phyloP scores from a whole-genome alignment of 163 green algal species.

The Chlamydomonas reinhardtii region DNA sequence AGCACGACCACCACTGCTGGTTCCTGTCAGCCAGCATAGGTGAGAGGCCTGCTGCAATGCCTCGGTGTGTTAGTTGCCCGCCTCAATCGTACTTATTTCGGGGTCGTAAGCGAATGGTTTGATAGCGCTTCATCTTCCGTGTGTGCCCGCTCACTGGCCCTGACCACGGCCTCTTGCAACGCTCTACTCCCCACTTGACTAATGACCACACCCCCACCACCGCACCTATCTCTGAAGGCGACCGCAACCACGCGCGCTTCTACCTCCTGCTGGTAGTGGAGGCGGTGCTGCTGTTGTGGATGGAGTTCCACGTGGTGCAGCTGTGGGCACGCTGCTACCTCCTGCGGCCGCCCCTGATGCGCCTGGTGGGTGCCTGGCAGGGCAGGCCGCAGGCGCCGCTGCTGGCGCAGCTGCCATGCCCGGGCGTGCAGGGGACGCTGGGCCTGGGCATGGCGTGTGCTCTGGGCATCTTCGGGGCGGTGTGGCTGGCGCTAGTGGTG shows the following conservation, averaged over 20 bases:
- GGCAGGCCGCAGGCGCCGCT: background rate
- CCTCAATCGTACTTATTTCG: too few species aligned
- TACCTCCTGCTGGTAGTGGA: background rate
- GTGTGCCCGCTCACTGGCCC: too few species aligned
- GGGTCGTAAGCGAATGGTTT: too few species aligned
- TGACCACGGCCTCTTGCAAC: too few species aligned
- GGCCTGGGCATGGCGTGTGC: background rate
- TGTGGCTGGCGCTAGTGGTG: background rate
- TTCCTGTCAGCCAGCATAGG: conserved; percentile 32
- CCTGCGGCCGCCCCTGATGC: background rate
- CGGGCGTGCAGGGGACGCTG: background rate
- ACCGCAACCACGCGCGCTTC: conserved; percentile 39
- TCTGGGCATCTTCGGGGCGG: background rate
- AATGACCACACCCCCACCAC: too few species aligned
- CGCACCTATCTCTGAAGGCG: background rate
- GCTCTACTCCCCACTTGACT: too few species aligned
- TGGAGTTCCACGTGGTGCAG: background rate
- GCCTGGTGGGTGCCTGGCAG: background rate
- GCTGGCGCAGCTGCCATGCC: background rate
- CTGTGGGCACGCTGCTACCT: background rate
- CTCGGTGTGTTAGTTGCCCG: too few species aligned
- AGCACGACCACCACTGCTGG: conserved; percentile 42
- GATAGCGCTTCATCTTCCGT: too few species aligned
- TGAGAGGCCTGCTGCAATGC: background rate
- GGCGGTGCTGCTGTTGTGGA: background rate